phyloP scores from a whole-genome alignment of 1,139 yeast genomes.

The Suhomyces anneliseae region DNA sequence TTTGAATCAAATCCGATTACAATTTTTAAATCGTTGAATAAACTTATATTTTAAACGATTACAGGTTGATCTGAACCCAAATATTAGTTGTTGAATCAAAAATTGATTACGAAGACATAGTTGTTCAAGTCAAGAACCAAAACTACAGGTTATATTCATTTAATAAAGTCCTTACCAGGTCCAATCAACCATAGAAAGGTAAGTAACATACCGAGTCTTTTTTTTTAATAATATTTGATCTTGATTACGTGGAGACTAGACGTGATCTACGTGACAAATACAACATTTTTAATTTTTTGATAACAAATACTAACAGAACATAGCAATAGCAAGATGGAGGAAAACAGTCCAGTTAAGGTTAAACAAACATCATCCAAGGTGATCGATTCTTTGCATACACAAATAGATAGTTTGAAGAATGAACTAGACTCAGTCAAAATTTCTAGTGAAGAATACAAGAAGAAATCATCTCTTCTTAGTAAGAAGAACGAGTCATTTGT shows the following conservation, averaged over 20 bases:
- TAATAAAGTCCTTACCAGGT: too few species aligned
- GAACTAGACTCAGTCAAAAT: constrained; percentile 49
- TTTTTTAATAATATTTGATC: too few species aligned
- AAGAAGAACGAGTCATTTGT: constrained; percentile 58
- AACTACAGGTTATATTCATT: too few species aligned
- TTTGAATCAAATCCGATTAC: not conserved
- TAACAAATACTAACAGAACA: not conserved
- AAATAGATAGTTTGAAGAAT: constrained; percentile 51
- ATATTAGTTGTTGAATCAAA: not conserved
- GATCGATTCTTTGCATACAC: constrained; percentile 56
- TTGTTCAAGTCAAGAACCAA: too few species aligned
- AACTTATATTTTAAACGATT: not conserved
- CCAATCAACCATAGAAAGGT: too few species aligned
- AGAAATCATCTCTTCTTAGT: constrained; percentile 47
- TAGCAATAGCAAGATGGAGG: constrained; percentile 8
- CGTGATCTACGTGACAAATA: not conserved
- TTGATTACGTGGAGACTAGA: not conserved
- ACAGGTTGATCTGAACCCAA: not conserved
- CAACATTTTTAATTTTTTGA: too few species aligned
- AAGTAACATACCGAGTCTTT: too few species aligned
- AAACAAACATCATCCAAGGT: constrained; percentile 38
- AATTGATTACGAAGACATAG: too few species aligned
- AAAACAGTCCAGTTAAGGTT: constrained; percentile 12
- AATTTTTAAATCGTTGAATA: not conserved
- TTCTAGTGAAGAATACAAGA: constrained; percentile 41